Base-by-base conservation (phyloP, 768 basidiomycete species). In the Leccinum subgranulosum region DNA sequence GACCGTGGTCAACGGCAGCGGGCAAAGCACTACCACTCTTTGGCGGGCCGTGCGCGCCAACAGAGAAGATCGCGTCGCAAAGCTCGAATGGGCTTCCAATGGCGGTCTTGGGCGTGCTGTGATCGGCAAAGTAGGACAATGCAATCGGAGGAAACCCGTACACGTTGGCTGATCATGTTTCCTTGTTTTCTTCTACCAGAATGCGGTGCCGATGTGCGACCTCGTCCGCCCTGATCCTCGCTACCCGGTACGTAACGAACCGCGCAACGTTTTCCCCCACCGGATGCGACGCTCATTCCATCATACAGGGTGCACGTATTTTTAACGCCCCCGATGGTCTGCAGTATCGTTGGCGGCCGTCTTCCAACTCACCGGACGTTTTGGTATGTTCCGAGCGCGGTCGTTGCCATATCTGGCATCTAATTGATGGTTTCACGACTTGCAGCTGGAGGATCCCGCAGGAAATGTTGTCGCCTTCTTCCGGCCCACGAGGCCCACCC, bases 21-120 rank as follows among this genome's bases (percentile, higher is more conserved):
- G 88, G 23, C 81, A 84, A 67, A 87, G 81, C 64, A 80, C 87
- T 54, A 92, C 90, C 23, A 91, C 88, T 21, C 77, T 93, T 56
- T 90, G 83, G 84, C 85, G 88, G 57, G 76, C 87, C n/a, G 86
- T 90, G 66, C 87, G 90, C 51, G 80, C 87, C 57, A 90, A 87
- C 76, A 90, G 88, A 70, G 90, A 92, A 76, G 91, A 94, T 71
- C 86, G 90, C 47, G 86, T 92, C 67, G 91, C 91, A 62, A 91
- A 86, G 76, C 83, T 93, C 53, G 92, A 94, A 73, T 94, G 91
- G 91, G 82, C 88, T 55, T 77, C 86, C 49, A 90, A 84, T 63
- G 91, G 90, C 59, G 86, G 88, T 56, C 85, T 93, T 51, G 91
- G 91, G 59, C 89, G 91, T 66, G 86, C 90, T 65, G 79, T 88